These are phyloP conservation scores for Hippophae rhamnoides DNA, from an alignment of 306 rosid species.

Conservation along the genomic window DNA sequence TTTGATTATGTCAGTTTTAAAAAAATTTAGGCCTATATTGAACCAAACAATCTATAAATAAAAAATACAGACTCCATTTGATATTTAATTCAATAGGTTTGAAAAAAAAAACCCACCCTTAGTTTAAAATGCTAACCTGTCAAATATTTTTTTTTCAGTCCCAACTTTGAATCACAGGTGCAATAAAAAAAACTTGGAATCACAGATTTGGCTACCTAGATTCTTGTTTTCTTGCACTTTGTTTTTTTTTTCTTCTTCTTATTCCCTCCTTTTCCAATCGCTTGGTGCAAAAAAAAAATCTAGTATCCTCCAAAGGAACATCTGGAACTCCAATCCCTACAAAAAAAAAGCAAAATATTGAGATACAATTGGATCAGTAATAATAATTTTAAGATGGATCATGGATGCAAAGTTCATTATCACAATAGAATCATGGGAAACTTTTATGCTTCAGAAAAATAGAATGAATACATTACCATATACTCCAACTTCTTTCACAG, in stretches of 20 bases:
- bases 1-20: too few relatives aligned
- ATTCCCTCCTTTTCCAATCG: constrained; percentile 24
- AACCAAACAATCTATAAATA: too few relatives aligned
- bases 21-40: too few relatives aligned
- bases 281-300: constrained; percentile 3
- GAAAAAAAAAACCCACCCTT: too few relatives aligned
- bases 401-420: neutral
- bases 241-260: constrained; percentile 67
- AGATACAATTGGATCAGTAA: constrained; percentile 4
- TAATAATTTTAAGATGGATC: neutral
- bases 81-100: too few relatives aligned
- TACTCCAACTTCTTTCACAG: constrained; percentile 52
- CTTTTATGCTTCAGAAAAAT: constrained; percentile 2
- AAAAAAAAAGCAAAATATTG: constrained; percentile 5
- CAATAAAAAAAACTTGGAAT: too few relatives aligned
- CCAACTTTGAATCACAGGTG: too few relatives aligned
- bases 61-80: too few relatives aligned
- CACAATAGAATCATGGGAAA: neutral
- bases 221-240: constrained; percentile 31
- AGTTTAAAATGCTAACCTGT: too few relatives aligned
- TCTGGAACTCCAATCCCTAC: constrained; percentile 94
- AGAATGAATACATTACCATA: constrained; percentile 43
- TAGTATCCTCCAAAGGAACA: constrained; percentile 83
- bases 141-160: too few relatives aligned
- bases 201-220: too few relatives aligned